Evolutionary conservation across 164 flowering plant genomes (phyloP).

Genomic region (Cinnamomum micranthum): DNA sequence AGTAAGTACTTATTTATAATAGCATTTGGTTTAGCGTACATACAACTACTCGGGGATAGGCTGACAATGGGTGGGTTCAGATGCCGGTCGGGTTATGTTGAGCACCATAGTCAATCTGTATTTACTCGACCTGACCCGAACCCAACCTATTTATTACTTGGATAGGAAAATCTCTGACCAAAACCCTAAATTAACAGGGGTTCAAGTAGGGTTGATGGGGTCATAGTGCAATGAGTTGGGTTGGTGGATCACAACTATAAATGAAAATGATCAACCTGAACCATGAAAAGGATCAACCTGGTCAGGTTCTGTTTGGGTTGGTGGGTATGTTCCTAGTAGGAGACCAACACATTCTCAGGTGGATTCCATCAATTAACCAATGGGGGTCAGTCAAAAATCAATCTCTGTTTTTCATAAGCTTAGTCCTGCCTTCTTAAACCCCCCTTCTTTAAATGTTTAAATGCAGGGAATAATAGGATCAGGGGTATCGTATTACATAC

Average conservation of each 20-base stretch:
- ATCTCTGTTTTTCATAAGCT: background rate
- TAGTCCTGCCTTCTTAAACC: background rate
- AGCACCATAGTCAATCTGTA: background rate
- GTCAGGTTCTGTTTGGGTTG: background rate
- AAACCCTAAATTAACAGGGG: too few species aligned
- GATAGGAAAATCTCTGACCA: background rate
- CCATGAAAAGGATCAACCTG: too few species aligned
- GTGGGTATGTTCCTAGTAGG: background rate
- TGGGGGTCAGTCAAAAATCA: background rate
- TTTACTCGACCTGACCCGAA: background rate
- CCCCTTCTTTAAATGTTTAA: background rate
- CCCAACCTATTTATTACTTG: background rate
- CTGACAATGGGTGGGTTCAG: background rate
- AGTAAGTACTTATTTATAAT: slow-evolving; percentile 28
- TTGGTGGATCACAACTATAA: too few species aligned
- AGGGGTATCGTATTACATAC: background rate
- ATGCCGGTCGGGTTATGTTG: background rate
- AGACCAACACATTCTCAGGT: too few species aligned
- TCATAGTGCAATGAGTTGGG: too few species aligned
- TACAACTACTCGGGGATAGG: background rate
- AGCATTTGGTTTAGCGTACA: background rate
- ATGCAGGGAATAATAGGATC: slow-evolving; percentile 7
- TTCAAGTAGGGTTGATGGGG: too few species aligned
- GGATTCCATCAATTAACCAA: too few species aligned
- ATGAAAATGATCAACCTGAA: too few species aligned